phyloP scores from a whole-genome alignment of 208 protist genomes.

The Leishmania martiniquensis region DNA sequence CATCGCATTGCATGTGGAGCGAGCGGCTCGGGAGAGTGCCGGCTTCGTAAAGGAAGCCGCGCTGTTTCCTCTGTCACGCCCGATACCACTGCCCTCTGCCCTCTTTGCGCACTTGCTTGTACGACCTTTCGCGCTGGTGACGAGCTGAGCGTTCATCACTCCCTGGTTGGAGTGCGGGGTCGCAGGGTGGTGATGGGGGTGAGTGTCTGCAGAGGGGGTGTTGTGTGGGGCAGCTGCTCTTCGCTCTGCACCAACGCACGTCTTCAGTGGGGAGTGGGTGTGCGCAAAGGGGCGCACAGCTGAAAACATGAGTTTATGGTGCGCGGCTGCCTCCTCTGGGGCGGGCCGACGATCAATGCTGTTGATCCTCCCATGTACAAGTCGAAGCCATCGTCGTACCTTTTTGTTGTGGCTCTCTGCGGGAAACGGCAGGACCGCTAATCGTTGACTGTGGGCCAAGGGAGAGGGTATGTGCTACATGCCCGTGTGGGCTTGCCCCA shows the following conservation, averaged over 20 bases:
- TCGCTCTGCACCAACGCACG: background rate
- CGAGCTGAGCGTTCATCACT: background rate
- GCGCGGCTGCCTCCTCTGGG: background rate
- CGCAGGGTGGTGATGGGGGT: background rate
- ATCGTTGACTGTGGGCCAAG: no score
- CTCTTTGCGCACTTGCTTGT: slow-evolving; percentile 37
- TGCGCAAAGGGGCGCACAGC: no score
- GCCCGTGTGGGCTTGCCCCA: no score
- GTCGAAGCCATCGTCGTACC: background rate
- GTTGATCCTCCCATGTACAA: background rate
- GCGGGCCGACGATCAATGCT: background rate
- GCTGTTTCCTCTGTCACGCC: slow-evolving; percentile 17
- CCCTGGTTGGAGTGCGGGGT: background rate
- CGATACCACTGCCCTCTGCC: slow-evolving; percentile 31
- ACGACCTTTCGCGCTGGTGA: slow-evolving; percentile 31
- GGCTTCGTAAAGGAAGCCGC: slow-evolving; percentile 12
- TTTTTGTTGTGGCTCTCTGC: background rate
- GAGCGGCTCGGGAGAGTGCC: slow-evolving; percentile 16
- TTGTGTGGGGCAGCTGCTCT: background rate
- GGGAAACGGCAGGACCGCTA: background rate
- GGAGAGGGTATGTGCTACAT: no score
- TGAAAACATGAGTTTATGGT: background rate
- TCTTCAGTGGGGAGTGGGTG: no score
- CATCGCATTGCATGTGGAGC: slow-evolving; percentile 30
- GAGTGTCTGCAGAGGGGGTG: no score